Evolutionary conservation across 305 asterid genomes (phyloP), one percentile per base, ranked within the genome.

Genomic region (Plantago coronopus): DNA sequence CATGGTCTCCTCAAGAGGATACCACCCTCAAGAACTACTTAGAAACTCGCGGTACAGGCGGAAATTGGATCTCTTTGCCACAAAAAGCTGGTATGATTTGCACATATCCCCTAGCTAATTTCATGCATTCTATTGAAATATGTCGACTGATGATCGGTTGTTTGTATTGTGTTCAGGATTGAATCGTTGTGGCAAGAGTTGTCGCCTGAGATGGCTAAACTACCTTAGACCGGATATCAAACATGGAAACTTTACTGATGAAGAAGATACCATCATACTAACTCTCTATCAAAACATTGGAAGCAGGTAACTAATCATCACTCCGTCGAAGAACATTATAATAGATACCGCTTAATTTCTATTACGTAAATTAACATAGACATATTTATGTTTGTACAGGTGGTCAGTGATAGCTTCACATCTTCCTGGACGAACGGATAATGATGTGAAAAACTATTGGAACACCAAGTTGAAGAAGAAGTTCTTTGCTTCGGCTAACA

Each of bases 391-490:
- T 27, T 18, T 29, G 9, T 61, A 23, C 31, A 86, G 94, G 78
- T 84, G 95, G 96, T 85, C 95, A 6, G 71, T 85, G 59, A 85
- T 88, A 69, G 95, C 95, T 34, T 70, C 88, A 43, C 78, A 76
- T 9, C 79, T 84, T 29, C 76, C 79, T 0, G 84, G 88, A 49
- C 74, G 95, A 61, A 87, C 95, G 16, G 90, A 84, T 45, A 84
- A 84, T 68, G 95, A 87, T 57, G 83, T 88, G 59, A 88, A 88
- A 69, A 88, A 88, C 37, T 66, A 83, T 54, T 87, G 94, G 96
- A 87, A 87, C 25, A 85, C 94, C 9, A 85, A 78, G 61, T 45
- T 87, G 69, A 85, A 83, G 73, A 87, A 76, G 80, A 88, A 75
- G 71, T 54, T 79, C 19, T 5, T 69, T 16, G 57, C 72, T 11